These are phyloP conservation scores for Ensete glaucum DNA, from an alignment of 176 grass and related monocot genomes.

Conservation along the genomic window DNA sequence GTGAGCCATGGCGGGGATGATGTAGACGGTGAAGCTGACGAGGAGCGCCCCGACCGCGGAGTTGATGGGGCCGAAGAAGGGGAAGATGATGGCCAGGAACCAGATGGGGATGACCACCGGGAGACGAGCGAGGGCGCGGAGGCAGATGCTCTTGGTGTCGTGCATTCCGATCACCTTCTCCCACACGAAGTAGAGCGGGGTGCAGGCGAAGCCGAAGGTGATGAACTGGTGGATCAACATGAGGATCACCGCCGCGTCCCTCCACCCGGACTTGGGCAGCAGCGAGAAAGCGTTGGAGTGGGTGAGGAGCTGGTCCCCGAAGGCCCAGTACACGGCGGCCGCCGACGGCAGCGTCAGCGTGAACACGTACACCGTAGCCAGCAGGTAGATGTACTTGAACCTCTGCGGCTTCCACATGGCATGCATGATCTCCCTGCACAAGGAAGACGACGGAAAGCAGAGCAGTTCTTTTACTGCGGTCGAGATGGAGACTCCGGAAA, in stretches of 20 bases:
- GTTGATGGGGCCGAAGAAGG: constrained; percentile 25
- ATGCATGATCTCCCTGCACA: constrained; percentile 65
- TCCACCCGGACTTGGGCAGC: constrained; percentile 38
- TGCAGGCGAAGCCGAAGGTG: constrained; percentile 82
- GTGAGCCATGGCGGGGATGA: constrained; percentile 17
- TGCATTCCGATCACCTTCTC: constrained; percentile 64
- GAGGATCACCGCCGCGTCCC: constrained; percentile 53
- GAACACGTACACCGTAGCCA: constrained; percentile 69
- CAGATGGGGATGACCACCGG: constrained; percentile 21
- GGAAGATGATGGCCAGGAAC: constrained; percentile 25
- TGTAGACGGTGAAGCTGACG: constrained; percentile 24
- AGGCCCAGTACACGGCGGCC: constrained; percentile 58
- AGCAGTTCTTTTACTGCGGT: background rate
- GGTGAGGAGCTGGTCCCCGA: constrained; percentile 56
- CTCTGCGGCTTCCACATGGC: constrained; percentile 77
- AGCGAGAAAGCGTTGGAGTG: constrained; percentile 67
- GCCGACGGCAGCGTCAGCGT: constrained; percentile 66
- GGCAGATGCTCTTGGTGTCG: constrained; percentile 26
- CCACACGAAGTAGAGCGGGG: constrained; percentile 88
- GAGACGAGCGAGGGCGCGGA: constrained; percentile 17
- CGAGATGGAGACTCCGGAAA: background rate
- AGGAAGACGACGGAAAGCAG: background rate
- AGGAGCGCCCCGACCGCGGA: constrained; percentile 21
- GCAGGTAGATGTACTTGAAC: constrained; percentile 77
- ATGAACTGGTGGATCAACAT: constrained; percentile 93